Conservation (phyloP, 1,284 basidiomycete genomes). For the Porogramme epimiltina region DNA sequence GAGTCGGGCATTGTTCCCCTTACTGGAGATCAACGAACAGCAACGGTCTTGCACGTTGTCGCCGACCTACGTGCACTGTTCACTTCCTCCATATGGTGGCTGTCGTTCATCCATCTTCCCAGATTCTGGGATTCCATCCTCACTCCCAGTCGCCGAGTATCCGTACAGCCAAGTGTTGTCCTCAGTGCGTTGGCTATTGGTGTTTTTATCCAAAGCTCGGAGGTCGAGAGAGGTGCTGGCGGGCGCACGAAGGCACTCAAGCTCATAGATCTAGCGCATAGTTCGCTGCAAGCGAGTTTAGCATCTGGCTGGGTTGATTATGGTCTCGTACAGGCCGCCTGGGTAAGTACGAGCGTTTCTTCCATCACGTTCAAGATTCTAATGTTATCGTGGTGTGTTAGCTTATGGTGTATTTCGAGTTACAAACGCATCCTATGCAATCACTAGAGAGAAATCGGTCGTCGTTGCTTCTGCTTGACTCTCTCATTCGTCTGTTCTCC, state of each 20-base stretch:
- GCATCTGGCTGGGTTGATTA: slow-evolving; percentile 75
- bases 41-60: slow-evolving; percentile 30
- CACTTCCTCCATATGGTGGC: slow-evolving; percentile 63
- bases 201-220: slow-evolving; percentile 70
- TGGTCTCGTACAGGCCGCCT: slow-evolving; percentile 69
- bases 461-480: slow-evolving; percentile 13
- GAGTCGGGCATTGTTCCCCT: slow-evolving; percentile 28
- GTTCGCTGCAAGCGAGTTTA: slow-evolving; percentile 67
- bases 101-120: slow-evolving; percentile 71
- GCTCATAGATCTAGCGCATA: slow-evolving; percentile 66
- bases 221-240: slow-evolving; percentile 41
- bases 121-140: slow-evolving; percentile 61
- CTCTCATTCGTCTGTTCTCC: slow-evolving; percentile 17
- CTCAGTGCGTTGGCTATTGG: slow-evolving; percentile 66
- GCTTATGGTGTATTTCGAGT: slow-evolving; percentile 21
- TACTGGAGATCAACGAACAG: slow-evolving; percentile 45
- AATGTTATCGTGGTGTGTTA: neutral
- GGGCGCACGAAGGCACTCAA: slow-evolving; percentile 57
- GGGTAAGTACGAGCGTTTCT: slow-evolving; percentile 46
- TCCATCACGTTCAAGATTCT: neutral
- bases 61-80: slow-evolving; percentile 64
- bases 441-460: slow-evolving; percentile 8
- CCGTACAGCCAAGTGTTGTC: slow-evolving; percentile 68
- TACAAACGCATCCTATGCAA: slow-evolving; percentile 14
- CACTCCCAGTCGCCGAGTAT: slow-evolving; percentile 49